A percentile compares a stretch with the other conserved stretches of the same genome.
Evolutionary conservation across 805 yeast genomes (phyloP).

Genomic region (Saccharomycopsis microspora): DNA sequence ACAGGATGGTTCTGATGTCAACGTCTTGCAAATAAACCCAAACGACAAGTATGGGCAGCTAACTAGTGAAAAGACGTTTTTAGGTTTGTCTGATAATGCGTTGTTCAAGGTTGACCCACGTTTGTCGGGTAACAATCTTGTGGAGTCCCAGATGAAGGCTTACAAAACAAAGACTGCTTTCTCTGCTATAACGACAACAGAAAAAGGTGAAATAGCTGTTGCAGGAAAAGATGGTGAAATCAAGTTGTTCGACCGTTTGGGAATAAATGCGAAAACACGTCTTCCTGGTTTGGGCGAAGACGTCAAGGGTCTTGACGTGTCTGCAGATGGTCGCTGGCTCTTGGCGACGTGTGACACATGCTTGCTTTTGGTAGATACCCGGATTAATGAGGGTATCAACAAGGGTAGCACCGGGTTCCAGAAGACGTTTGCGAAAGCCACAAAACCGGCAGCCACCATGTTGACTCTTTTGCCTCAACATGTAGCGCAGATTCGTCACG

Average conservation of each 20-base stretch:
- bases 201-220: slow-evolving; percentile 61
- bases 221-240: slow-evolving; percentile 70
- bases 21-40: slow-evolving; percentile 54
- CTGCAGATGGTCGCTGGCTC: slow-evolving; percentile 74
- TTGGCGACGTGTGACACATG: slow-evolving; percentile 71
- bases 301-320: slow-evolving; percentile 53
- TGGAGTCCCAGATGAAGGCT: slow-evolving; percentile 38
- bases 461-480: slow-evolving; percentile 64
- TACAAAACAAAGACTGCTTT: slow-evolving; percentile 48
- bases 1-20: slow-evolving; percentile 28
- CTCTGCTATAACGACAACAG: slow-evolving; percentile 58
- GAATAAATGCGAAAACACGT: slow-evolving; percentile 64
- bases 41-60: slow-evolving; percentile 63
- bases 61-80: slow-evolving; percentile 60
- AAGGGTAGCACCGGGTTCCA: slow-evolving; percentile 52
- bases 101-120: slow-evolving; percentile 79
- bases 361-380: slow-evolving; percentile 56
- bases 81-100: slow-evolving; percentile 56
- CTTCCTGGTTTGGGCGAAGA: slow-evolving; percentile 79
- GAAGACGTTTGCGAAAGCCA: slow-evolving; percentile 49
- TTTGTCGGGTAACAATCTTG: slow-evolving; percentile 44
- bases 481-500: slow-evolving; percentile 44
- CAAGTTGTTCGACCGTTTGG: slow-evolving; percentile 60
- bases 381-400: slow-evolving; percentile 50
- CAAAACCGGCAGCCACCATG: slow-evolving; percentile 59